Conservation (phyloP, 176 grass and related monocot species). For the Avena sativa region DNA sequence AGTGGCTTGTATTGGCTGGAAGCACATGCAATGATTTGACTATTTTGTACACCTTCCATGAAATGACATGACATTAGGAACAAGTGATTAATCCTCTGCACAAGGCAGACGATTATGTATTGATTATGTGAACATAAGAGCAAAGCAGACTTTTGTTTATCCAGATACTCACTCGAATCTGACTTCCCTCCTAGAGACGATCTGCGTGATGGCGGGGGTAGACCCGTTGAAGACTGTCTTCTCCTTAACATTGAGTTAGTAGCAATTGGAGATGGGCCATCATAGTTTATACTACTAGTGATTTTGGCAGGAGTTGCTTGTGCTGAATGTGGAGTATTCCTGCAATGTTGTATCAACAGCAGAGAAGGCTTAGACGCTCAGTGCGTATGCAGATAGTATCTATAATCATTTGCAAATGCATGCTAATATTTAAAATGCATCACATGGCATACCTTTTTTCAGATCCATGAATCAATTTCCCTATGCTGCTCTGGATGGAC, state of each 20-base stretch:
- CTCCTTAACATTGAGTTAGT: constrained; percentile 57
- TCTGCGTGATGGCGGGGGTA: constrained; percentile 61
- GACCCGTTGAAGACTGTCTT: constrained; percentile 72
- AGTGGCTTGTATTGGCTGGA: constrained; percentile 49
- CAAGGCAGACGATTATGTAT: constrained; percentile 25
- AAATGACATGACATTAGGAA: constrained; percentile 41
- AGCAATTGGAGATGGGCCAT: constrained; percentile 44
- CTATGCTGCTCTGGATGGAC: constrained; percentile 83
- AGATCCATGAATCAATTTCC: constrained; percentile 78
- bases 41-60: constrained; percentile 58
- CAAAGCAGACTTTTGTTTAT: constrained; percentile 28
- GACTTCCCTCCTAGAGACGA: constrained; percentile 82
- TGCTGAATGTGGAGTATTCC: constrained; percentile 50
- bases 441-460: constrained; percentile 66
- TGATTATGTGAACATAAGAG: constrained; percentile 37
- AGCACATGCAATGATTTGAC: constrained; percentile 53
- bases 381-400: not conserved
- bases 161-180: constrained; percentile 61
- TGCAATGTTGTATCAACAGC: constrained; percentile 48
- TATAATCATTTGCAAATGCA: constrained; percentile 13
- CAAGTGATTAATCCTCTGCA: constrained; percentile 35
- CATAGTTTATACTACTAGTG: constrained; percentile 28
- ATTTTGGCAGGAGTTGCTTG: constrained; percentile 58
- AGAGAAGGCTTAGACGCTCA: constrained; percentile 38
- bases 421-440: not conserved